Base-by-base conservation (phyloP, 768 basidiomycete genomes). In the Lyophyllum decastes region DNA sequence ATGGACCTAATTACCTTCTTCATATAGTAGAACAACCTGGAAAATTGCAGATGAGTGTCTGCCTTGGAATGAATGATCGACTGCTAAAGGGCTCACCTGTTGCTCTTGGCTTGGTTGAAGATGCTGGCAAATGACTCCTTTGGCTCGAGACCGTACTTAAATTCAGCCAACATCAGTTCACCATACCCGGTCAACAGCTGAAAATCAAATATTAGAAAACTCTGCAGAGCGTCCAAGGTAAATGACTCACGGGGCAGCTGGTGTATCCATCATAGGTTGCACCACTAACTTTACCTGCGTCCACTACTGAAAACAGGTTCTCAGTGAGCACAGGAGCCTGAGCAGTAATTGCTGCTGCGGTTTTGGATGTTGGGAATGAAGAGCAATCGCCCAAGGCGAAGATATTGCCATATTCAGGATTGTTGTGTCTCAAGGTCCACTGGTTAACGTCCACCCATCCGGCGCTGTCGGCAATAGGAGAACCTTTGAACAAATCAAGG, bases 311-410 rank as follows among this genome's bases (percentile, higher is more conserved):
- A 70, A 86, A 88, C 35, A 98, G 58, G 73, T 98, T 98, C 73
- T 98, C 92, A 1, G 88, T 84, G 45, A 98, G 80, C 4, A 99
- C 88, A 11, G 96, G 96, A 0, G 91, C 87, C 72, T 99, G 94
- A 0, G 85, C 86, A 2, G 92, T 94, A 66, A 98, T 90, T 5
- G 95, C 96, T 14, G 96, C 95, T 0, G 91, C 93, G 0, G 96
- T 99, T 81, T 96, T 99, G 72, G 92, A 94, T 25, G 94, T 98
- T 8, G 96, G 96, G 26, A 97, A 73, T 34, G 88, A 91, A 22
- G 92, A 90, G 66, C 90, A 91, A 69, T 99, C 96, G n/a, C 96
- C 96, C 11, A 98, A 68, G 8, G 92, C 82, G 72, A 95, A 98
- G 27, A 98, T 82, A 70, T 97, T 98, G 40, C 78, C 74, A 66